These are phyloP conservation scores for Cicer cuneatum DNA, from an alignment of 306 rosid genomes.

Conservation along the genomic window DNA sequence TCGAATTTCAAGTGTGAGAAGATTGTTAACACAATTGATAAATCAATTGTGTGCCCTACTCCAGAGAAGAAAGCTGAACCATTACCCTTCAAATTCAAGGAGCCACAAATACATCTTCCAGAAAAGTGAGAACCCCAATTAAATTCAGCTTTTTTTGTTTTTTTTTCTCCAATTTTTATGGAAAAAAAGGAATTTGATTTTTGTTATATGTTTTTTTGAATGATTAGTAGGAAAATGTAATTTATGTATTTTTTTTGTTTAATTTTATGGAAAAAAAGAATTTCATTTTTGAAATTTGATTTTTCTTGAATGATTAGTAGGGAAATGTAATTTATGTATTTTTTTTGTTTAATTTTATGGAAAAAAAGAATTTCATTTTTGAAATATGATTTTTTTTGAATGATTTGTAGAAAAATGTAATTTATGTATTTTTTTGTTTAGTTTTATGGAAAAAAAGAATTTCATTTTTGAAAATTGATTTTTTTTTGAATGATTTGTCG, in stretches of 20 bases:
- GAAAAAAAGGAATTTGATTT: not conserved
- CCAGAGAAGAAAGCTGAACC: slow-evolving; percentile 60
- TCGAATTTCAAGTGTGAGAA: slow-evolving; percentile 33
- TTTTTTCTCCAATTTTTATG: not conserved
- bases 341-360: no score
- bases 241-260: no score
- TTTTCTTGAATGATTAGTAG: not conserved
- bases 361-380: no score
- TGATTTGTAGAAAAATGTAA: not conserved
- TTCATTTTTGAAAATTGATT: not conserved
- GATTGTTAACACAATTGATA: slow-evolving; percentile 41
- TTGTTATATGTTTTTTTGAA: not conserved
- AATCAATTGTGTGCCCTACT: slow-evolving; percentile 56
- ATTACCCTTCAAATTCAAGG: slow-evolving; percentile 41
- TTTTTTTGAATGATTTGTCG: not conserved
- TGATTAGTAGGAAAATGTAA: not conserved
- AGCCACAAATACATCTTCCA: slow-evolving; percentile 47
- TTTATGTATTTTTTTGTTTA: no score
- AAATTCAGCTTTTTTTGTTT: not conserved
- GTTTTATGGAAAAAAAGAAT: no score
- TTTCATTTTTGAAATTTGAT: not conserved
- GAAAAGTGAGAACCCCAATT: slow-evolving; percentile 52
- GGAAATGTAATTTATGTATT: not conserved
- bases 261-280: no score
- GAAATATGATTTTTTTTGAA: not conserved